Conservation (phyloP, 2,329 filamentous ascomycete genomes). For the Botrytis fabae region DNA sequence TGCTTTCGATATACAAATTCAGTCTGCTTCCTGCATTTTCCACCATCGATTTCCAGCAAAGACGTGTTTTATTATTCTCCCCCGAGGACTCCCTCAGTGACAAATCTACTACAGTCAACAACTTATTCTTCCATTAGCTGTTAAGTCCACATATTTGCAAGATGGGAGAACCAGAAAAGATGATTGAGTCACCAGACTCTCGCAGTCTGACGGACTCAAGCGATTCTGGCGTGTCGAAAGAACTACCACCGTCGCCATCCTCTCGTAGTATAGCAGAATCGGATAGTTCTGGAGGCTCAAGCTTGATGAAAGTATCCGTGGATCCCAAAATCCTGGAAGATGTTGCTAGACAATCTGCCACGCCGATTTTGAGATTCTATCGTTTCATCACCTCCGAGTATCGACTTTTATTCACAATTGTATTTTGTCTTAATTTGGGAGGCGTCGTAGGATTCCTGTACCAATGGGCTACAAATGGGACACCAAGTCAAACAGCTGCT, state of each 20-base stretch:
- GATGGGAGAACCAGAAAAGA: constrained; percentile 12
- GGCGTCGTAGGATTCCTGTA: constrained; percentile 43
- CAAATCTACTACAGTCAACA: background rate
- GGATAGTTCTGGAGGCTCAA: constrained; percentile 4
- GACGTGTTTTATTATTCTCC: too few relatives aligned
- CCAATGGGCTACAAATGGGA: constrained; percentile 21
- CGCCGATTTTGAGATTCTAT: constrained; percentile 8
- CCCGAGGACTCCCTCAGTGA: background rate
- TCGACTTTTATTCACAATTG: constrained; percentile 56
- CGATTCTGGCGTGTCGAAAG: background rate
- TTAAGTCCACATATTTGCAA: background rate
- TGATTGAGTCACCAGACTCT: background rate
- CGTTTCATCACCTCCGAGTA: constrained; percentile 43
- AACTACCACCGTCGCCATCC: background rate
- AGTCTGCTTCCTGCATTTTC: background rate
- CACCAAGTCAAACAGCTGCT: constrained; percentile 6
- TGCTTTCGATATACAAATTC: background rate
- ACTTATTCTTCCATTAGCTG: background rate
- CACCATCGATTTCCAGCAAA: background rate
- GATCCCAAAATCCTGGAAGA: constrained; percentile 7
- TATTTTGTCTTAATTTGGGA: constrained; percentile 51
- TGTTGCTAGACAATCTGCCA: constrained; percentile 17
- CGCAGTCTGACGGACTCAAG: constrained; percentile 3
- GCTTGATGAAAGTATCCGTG: constrained; percentile 11
- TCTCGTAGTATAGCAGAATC: constrained; percentile 4